These are phyloP conservation scores for Cicer arietinum DNA, from an alignment of 306 rosid species.

Conservation along the genomic window DNA sequence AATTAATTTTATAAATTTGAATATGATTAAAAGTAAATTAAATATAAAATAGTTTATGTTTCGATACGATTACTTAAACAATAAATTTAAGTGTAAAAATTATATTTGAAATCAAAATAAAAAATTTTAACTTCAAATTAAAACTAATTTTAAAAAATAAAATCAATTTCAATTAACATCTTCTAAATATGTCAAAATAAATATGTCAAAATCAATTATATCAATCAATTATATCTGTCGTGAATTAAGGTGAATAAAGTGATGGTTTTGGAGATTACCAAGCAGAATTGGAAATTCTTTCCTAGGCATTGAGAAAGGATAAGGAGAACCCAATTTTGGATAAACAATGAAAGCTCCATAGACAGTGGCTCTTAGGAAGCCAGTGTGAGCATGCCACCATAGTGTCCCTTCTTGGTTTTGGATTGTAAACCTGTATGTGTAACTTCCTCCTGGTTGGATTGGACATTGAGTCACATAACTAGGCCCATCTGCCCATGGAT, in stretches of 20 bases:
- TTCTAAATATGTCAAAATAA: too few species aligned
- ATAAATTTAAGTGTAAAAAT: too few species aligned
- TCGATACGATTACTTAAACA: too few species aligned
- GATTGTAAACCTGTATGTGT: constrained; percentile 88
- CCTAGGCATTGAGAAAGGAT: constrained; percentile 81
- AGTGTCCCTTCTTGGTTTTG: constrained; percentile 84
- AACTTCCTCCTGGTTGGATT: constrained; percentile 83
- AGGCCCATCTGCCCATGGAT: constrained; percentile 99
- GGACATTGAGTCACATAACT: constrained; percentile 89
- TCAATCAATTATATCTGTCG: too few species aligned
- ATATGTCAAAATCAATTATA: too few species aligned
- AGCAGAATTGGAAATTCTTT: constrained; percentile 72
- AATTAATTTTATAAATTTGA: too few species aligned
- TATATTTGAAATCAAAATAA: too few species aligned
- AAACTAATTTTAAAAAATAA: too few species aligned
- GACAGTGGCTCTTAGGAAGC: constrained; percentile 90
- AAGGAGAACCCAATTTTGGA: constrained; percentile 73
- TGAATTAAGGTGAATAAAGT: constrained; percentile 13
- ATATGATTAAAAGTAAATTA: too few species aligned
- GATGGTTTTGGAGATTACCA: constrained; percentile 52
- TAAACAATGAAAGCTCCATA: constrained; percentile 84
- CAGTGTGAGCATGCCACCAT: constrained; percentile 98
- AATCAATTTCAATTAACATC: too few species aligned
- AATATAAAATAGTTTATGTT: too few species aligned
- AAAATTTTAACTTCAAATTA: too few species aligned